Base-by-base conservation (phyloP, 1,284 basidiomycete species). In the Phylloporus gajari region DNA sequence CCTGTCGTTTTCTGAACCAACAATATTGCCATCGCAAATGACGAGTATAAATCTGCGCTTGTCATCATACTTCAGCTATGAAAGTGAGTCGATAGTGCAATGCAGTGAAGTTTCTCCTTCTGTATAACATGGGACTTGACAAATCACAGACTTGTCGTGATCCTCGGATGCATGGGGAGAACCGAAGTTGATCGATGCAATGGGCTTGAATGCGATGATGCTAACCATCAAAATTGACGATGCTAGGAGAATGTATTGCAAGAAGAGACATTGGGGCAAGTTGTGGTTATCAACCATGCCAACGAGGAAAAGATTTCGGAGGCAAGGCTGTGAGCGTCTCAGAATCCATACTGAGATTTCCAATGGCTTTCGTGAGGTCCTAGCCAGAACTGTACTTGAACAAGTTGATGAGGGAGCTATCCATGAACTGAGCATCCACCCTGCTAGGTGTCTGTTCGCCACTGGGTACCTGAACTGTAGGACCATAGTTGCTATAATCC, bases 21-120 rank as follows among this genome's bases (percentile, higher is more conserved):
- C 95, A 76, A 99, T 99, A 91, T 97, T 99, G 78, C 98, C 98
- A 83, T 99, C 97, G 80, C 98, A 99, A 78, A 99, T 94, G 84
- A 99, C 88, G 75, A 98, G 92, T 40, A 99, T 86, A 7, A 99
- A 86, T 85, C 99, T 99, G 70, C 97, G 94, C 85, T 99, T 99
- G 87, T 99, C 97, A 80, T 99, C 97, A 81, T 99, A 99, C 83
- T 96, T 97, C 83, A 98, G 89, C 79, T 93, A 91, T 12, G 97
- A 95, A 70, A 99, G 87, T 27, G 97, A 98, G 82, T 99, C 96
- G 83, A 99, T 97, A 8, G 97, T 99, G 78, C 88, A 89, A 73
- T 94, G 90, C 73, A 99, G 88, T 5, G 96, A 98, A 46, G 90
- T 85, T 77, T 97, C 94, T 75, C 96, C 97, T 88, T 98, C 96